Evolutionary conservation across 192 early-diverging fungal genomes (phyloP), one percentile per base, ranked within the genome.

Genomic region (Spizellomyces sp.): DNA sequence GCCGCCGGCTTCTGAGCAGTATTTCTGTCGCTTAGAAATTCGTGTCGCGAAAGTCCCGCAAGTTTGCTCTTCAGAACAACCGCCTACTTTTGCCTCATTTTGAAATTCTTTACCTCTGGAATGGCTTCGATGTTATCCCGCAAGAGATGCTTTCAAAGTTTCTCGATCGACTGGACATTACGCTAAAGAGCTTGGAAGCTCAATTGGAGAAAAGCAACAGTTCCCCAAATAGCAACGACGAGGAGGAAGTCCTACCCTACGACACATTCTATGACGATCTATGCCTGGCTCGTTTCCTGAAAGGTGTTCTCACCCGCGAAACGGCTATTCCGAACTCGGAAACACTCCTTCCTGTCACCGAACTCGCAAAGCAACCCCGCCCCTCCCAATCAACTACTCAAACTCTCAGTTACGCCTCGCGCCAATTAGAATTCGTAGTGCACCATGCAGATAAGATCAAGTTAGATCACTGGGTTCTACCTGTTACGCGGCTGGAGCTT

Each of bases 1-100:
- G 27, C 27, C 27, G 27, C 27, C 27, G 27, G 0, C 0, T 36
- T 36, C 27, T 36, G 27, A 36, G 27, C 27, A 36, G 27, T 36
- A 36, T 36, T 36, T 36, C 27, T 27, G 6, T 54, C 12, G 0
- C 8, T 44, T 42, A 85, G 80, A 94, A 94, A 79, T 95, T 90
- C 77, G 89, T 94, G 17, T 82, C 89, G 27, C 87, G 95, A 59
- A 96, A 96, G 75, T 81, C 89, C 5, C 85, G 88, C 68, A 92
- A 92, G 64, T 95, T 89, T 72, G 12, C 75, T 9, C 55, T 78
- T 64, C 92, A 96, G 70, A 81, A 78, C n/a, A 78, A 81, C 63
- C 75, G 88, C 54, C 76, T 96, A 41, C 67, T 92, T 45, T 80
- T 94, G 12, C 93, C 93, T 6, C 89, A 83, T 3, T 81, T 93